These are phyloP conservation scores for Castanea sativa DNA, from an alignment of 306 rosid species.

Conservation along the genomic window DNA sequence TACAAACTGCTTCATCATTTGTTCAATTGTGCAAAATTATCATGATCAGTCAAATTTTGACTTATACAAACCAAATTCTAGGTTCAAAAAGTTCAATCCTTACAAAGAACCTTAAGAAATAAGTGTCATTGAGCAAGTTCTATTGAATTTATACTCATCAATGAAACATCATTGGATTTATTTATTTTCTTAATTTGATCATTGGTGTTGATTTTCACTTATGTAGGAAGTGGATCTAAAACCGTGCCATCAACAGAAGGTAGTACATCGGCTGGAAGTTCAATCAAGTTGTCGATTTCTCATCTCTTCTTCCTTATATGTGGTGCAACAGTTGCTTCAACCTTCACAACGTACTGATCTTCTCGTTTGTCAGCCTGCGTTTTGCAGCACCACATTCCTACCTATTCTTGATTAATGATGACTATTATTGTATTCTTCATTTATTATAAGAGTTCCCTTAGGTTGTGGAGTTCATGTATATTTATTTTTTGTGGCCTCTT, in stretches of 20 bases:
- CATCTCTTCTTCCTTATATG: conserved; percentile 37
- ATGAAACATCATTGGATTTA: not conserved
- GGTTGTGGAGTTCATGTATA: conserved; percentile 8
- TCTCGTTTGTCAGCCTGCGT: not conserved
- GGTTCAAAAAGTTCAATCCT: not conserved
- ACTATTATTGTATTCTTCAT: conserved; percentile 5
- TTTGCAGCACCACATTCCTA: not conserved
- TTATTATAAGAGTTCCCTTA: conserved; percentile 9
- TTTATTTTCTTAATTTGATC: not conserved
- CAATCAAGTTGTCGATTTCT: conserved; percentile 48
- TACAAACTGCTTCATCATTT: conserved; percentile 16
- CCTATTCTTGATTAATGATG: not conserved
- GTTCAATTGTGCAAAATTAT: not conserved
- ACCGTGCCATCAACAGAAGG: conserved; percentile 47
- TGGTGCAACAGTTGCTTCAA: conserved; percentile 47
- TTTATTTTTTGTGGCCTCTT: conserved; percentile 23
- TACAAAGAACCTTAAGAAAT: no score
- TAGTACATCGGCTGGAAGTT: conserved; percentile 53
- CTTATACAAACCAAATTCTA: not conserved
- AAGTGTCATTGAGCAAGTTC: not conserved
- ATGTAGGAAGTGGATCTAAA: conserved; percentile 57
- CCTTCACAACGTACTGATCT: conserved; percentile 32
- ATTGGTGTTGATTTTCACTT: conserved; percentile 6
- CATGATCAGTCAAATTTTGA: not conserved
- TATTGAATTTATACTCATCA: not conserved